Conservation (phyloP, 2,329 filamentous ascomycete species). For the Phaeomoniella chlamydospora region DNA sequence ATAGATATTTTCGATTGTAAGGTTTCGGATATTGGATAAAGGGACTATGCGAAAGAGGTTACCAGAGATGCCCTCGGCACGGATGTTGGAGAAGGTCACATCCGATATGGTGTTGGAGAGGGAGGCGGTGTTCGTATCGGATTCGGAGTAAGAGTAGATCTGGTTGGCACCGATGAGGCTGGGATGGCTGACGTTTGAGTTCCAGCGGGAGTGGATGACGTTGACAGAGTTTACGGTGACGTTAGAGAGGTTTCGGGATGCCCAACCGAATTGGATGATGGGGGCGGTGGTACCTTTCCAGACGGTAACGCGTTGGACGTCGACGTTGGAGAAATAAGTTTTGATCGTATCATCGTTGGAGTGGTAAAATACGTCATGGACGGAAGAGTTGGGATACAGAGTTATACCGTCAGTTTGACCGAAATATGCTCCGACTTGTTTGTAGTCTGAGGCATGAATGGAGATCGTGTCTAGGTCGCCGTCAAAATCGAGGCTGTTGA, state of each 20-base stretch:
- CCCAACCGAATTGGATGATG: constrained; percentile 22
- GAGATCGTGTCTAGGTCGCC: not conserved
- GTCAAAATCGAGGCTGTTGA: constrained; percentile 1
- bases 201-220: not conserved
- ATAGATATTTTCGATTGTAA: constrained; percentile 1
- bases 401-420: constrained; percentile 21
- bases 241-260: constrained; percentile 11
- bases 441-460: constrained; percentile 15
- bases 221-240: not conserved
- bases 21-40: not conserved
- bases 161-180: not conserved
- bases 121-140: not conserved
- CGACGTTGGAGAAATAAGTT: constrained; percentile 19
- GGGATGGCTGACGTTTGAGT: not conserved
- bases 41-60: constrained; percentile 2
- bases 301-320: constrained; percentile 20
- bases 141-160: not conserved
- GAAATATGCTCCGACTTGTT: constrained; percentile 24
- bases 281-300: constrained; percentile 23
- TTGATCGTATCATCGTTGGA: constrained; percentile 21
- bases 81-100: constrained; percentile 1
- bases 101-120: constrained; percentile 1
- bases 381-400: constrained; percentile 15
- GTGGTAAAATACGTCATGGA: constrained; percentile 21
- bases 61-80: constrained; percentile 1